Evolutionary conservation across 495 filamentous ascomycete species (phyloP).

Genomic region (Pyrenula massariospora): DNA sequence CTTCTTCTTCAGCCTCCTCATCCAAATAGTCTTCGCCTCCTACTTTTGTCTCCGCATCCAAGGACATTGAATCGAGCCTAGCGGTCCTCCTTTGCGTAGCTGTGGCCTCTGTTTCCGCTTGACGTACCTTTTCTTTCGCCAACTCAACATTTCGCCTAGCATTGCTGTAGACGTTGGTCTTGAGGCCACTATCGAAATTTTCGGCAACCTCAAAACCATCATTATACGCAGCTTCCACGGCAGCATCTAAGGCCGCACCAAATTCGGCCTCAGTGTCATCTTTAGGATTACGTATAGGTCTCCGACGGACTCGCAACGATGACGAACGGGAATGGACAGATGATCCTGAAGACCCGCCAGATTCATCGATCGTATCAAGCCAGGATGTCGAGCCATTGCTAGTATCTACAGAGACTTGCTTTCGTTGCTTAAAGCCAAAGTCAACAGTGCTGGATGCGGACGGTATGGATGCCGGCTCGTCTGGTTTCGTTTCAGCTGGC

Average conservation of each 20-base stretch:
- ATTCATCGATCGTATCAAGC: slow-evolving; percentile 96
- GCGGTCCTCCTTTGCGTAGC: slow-evolving; percentile 29
- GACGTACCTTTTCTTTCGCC: slow-evolving; percentile 66
- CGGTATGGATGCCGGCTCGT: neutral
- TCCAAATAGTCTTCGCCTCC: slow-evolving; percentile 38
- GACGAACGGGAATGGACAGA: slow-evolving; percentile 76
- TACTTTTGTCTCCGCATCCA: slow-evolving; percentile 18
- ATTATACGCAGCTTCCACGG: slow-evolving; percentile 92
- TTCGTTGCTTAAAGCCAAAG: neutral
- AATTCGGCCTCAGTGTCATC: slow-evolving; percentile 84
- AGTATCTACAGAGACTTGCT: slow-evolving; percentile 31
- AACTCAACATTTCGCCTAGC: slow-evolving; percentile 60
- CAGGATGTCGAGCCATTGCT: slow-evolving; percentile 79
- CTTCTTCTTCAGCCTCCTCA: slow-evolving; percentile 82
- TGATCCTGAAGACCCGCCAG: slow-evolving; percentile 65
- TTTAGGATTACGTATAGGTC: slow-evolving; percentile 53
- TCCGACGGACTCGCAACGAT: slow-evolving; percentile 52
- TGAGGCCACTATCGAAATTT: slow-evolving; percentile 18
- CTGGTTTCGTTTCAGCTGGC: neutral
- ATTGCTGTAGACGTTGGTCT: slow-evolving; percentile 36
- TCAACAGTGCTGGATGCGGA: neutral
- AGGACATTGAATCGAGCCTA: slow-evolving; percentile 19
- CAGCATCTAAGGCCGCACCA: slow-evolving; percentile 88
- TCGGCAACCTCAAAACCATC: slow-evolving; percentile 76
- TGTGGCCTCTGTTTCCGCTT: slow-evolving; percentile 67